Percentiles rank a stretch among this genome's conserved stretches.
phyloP scores from a whole-genome alignment of 2,329 filamentous ascomycete genomes.

The Elsinoe perseae region DNA sequence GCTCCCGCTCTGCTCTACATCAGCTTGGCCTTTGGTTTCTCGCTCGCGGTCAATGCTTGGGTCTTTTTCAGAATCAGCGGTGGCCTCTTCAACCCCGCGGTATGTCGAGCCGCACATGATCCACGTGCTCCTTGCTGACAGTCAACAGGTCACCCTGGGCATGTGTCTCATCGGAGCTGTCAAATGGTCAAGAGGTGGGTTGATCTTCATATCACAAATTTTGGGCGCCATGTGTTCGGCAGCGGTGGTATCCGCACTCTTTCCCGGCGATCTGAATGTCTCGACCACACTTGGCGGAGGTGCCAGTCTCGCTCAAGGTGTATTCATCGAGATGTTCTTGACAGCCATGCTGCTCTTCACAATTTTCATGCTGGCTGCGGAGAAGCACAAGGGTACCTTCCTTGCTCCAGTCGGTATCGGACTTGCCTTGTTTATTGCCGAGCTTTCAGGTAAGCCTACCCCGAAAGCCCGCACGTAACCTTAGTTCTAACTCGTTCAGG shows the following conservation, averaged over 20 bases:
- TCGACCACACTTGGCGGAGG: conserved; percentile 37
- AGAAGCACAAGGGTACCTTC: conserved; percentile 38
- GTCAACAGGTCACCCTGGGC: conserved; percentile 39
- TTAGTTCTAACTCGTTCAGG: conserved; percentile 23
- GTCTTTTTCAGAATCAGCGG: conserved; percentile 39
- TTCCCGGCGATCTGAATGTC: conserved; percentile 40
- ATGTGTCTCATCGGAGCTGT: conserved; percentile 42
- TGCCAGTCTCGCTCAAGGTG: conserved; percentile 38
- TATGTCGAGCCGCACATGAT: conserved; percentile 17
- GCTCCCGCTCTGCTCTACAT: conserved; percentile 35
- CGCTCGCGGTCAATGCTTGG: conserved; percentile 39
- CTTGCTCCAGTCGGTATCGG: conserved; percentile 36
- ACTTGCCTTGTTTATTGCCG: conserved; percentile 39
- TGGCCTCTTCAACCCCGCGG: conserved; percentile 32
- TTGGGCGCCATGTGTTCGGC: conserved; percentile 40
- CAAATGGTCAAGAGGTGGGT: conserved; percentile 36
- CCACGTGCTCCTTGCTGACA: not conserved
- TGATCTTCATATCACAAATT: conserved; percentile 41
- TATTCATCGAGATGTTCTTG: conserved; percentile 46
- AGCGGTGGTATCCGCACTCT: conserved; percentile 37
- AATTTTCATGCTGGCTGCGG: conserved; percentile 40
- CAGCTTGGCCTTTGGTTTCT: conserved; percentile 36
- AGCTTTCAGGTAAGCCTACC: conserved; percentile 33
- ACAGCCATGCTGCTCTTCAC: conserved; percentile 44
- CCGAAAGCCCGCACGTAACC: not conserved